phyloP scores from a whole-genome alignment of 1,139 yeast species.

The Debaryomyces coudertii region DNA sequence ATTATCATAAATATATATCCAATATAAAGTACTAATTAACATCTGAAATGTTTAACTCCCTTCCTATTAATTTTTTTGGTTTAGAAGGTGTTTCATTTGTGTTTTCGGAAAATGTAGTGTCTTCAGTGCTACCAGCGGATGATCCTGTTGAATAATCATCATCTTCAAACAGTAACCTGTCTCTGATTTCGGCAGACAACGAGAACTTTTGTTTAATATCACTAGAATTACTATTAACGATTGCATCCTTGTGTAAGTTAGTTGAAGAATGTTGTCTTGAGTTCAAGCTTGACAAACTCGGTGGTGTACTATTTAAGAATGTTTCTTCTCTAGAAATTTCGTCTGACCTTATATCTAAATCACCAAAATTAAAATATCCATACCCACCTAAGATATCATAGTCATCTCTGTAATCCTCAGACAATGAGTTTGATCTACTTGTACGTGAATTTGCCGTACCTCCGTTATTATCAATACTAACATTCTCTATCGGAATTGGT shows the following conservation, averaged over 20 bases:
- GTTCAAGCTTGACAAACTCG: conserved; percentile 20
- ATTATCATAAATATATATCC: not conserved
- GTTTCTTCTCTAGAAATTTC: conserved; percentile 35
- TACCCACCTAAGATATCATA: conserved; percentile 64
- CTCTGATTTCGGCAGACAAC: conserved; percentile 42
- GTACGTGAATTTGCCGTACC: conserved; percentile 18
- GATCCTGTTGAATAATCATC: conserved; percentile 2
- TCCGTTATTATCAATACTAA: conserved; percentile 18
- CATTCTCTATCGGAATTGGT: conserved; percentile 23
- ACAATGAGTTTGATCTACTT: conserved; percentile 7
- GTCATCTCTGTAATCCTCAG: conserved; percentile 16
- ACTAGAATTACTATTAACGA: conserved; percentile 9
- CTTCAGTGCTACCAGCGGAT: not conserved
- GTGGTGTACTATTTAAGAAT: conserved; percentile 26
- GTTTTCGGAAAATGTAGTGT: not conserved
- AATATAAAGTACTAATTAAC: conserved; percentile 1
- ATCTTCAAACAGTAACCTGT: conserved; percentile 27
- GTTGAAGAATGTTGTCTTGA: conserved; percentile 38
- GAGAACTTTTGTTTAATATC: conserved; percentile 34
- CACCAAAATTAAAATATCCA: conserved; percentile 76
- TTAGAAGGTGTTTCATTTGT: conserved; percentile 13
- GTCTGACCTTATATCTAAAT: conserved; percentile 40
- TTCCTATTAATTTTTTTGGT: conserved; percentile 25
- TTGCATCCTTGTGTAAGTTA: conserved; percentile 26
- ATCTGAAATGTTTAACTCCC: conserved; percentile 24